These are phyloP conservation scores for Nemania sp. DNA, from an alignment of 2,329 filamentous ascomycete species.

Conservation along the genomic window DNA sequence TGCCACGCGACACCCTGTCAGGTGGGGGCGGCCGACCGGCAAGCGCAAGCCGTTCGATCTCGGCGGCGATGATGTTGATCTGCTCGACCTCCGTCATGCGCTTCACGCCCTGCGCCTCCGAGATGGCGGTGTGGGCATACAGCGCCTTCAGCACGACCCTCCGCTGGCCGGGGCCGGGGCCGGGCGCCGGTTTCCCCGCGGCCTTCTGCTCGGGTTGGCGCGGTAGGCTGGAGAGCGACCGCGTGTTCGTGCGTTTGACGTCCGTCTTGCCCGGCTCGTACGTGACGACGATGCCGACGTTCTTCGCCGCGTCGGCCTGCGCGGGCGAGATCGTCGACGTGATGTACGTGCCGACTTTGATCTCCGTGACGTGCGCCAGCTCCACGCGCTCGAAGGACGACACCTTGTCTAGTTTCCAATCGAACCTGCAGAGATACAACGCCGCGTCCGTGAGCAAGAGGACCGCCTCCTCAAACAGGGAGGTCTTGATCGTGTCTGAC, in stretches of 20 bases:
- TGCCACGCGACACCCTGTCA: constrained; percentile 18
- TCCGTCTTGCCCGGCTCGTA: constrained; percentile 76
- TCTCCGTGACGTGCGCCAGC: constrained; percentile 70
- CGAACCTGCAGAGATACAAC: constrained; percentile 86
- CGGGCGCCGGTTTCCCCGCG: constrained; percentile 33
- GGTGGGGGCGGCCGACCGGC: constrained; percentile 47
- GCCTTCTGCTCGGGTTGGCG: constrained; percentile 33
- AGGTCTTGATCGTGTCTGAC: constrained; percentile 69
- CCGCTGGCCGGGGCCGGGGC: constrained; percentile 39
- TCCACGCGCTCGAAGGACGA: constrained; percentile 87
- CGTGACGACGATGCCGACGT: constrained; percentile 80
- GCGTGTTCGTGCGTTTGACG: constrained; percentile 80
- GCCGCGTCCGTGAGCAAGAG: constrained; percentile 84
- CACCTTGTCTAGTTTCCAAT: constrained; percentile 95
- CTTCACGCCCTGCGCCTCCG: constrained; percentile 54
- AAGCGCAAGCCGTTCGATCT: constrained; percentile 72
- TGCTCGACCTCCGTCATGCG: constrained; percentile 59
- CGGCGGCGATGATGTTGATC: constrained; percentile 69
- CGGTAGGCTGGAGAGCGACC: constrained; percentile 68
- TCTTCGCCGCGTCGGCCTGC: constrained; percentile 77
- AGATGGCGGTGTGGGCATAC: constrained; percentile 57
- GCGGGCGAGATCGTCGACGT: constrained; percentile 80
- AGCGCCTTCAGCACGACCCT: constrained; percentile 61
- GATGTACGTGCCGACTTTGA: constrained; percentile 86
- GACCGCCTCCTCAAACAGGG: constrained; percentile 86